A percentile compares a stretch with the other conserved stretches of the same genome.
These are phyloP conservation scores for Microascus cirrosus DNA, from an alignment of 2,329 filamentous ascomycete species.

Conservation along the genomic window DNA sequence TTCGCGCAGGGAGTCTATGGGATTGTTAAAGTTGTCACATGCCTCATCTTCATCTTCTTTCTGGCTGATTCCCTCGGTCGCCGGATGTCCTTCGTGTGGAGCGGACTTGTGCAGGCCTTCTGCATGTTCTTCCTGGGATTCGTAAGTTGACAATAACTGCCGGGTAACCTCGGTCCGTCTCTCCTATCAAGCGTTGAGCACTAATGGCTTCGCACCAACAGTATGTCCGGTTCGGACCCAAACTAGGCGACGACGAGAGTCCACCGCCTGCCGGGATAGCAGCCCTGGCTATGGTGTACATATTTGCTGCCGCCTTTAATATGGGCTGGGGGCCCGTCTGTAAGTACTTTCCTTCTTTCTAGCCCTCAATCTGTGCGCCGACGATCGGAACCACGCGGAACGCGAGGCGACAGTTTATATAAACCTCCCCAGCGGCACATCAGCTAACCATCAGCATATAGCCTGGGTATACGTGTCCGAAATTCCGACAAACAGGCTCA, in stretches of 20 bases:
- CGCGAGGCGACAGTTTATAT: too few relatives aligned
- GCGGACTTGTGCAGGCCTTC: conserved; percentile 13
- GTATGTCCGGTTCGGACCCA: conserved; percentile 39
- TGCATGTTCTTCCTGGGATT: conserved; percentile 51
- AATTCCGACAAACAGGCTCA: conserved; percentile 47
- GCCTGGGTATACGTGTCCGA: conserved; percentile 41
- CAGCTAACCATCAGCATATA: too few relatives aligned
- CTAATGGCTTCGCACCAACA: background rate
- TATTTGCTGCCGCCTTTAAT: conserved; percentile 52
- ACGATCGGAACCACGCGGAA: too few relatives aligned
- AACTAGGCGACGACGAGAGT: conserved; percentile 19
- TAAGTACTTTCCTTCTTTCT: conserved; percentile 31
- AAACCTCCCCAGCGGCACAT: too few relatives aligned
- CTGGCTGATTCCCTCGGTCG: conserved; percentile 54
- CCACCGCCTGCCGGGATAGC: conserved; percentile 37
- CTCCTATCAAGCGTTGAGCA: background rate
- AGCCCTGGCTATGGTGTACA: conserved; percentile 47
- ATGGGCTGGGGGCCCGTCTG: conserved; percentile 53
- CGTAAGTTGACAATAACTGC: too few relatives aligned
- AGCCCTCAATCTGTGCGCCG: background rate
- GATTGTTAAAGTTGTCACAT: conserved; percentile 54
- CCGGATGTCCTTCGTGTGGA: conserved; percentile 21
- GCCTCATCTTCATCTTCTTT: conserved; percentile 42
- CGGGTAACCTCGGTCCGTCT: too few relatives aligned
- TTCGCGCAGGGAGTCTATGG: conserved; percentile 62